Evolutionary conservation across 202 grass and related monocot genomes (phyloP).

Genomic region (Panicum virgatum): DNA sequence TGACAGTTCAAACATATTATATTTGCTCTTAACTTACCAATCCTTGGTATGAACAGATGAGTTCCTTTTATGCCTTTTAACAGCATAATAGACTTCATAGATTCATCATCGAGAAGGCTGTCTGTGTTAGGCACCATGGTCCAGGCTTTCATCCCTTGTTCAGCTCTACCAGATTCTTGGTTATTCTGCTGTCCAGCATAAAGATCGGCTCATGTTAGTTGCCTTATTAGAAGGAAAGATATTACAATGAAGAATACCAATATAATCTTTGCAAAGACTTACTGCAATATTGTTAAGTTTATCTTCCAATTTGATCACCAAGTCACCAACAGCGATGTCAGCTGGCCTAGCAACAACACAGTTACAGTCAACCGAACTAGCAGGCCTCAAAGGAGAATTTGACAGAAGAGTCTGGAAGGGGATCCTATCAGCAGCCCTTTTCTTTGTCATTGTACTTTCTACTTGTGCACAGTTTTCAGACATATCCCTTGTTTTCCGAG

Average conservation of each 20-base stretch:
- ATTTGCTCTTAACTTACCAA: conserved; percentile 52
- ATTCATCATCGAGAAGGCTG: conserved; percentile 80
- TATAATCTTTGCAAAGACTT: conserved; percentile 25
- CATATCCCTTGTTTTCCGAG: conserved; percentile 38
- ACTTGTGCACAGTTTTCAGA: conserved; percentile 40
- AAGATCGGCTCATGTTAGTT: conserved; percentile 19
- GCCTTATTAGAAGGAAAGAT: conserved; percentile 20
- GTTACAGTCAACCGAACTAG: conserved; percentile 29
- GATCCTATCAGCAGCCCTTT: conserved; percentile 59
- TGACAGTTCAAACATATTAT: neutral
- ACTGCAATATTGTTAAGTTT: conserved; percentile 36
- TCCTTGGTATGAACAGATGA: conserved; percentile 68
- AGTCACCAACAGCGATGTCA: conserved; percentile 10
- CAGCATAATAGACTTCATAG: conserved; percentile 64
- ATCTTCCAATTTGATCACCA: conserved; percentile 47
- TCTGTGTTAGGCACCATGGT: conserved; percentile 76
- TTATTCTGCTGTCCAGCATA: conserved; percentile 28
- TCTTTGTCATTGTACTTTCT: conserved; percentile 68
- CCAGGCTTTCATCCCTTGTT: conserved; percentile 69
- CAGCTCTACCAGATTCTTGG: conserved; percentile 25
- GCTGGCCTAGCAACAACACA: conserved; percentile 35
- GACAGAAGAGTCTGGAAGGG: conserved; percentile 73
- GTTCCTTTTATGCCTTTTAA: conserved; percentile 86
- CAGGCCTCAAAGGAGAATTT: conserved; percentile 51
- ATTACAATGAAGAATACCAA: conserved; percentile 13